Evolutionary conservation across 257 asterid species (phyloP).

Genomic region (Mentha longifolia): DNA sequence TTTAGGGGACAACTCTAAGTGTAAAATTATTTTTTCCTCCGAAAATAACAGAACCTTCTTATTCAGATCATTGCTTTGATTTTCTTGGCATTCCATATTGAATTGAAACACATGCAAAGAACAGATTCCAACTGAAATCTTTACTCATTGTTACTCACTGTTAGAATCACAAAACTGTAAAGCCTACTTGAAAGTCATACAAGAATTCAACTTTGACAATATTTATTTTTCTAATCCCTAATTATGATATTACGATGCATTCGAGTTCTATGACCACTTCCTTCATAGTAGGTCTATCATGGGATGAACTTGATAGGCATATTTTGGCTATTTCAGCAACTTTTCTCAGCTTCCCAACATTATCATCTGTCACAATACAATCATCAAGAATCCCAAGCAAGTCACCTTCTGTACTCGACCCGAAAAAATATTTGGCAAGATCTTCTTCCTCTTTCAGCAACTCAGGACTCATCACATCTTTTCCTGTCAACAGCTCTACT

Average conservation of each 20-base stretch:
- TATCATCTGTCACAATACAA: not conserved
- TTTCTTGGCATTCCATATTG: not conserved
- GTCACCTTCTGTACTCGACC: not conserved
- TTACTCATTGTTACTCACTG: not conserved
- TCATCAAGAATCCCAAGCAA: conserved; percentile 15
- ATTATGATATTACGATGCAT: not conserved
- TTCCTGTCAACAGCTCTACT: conserved; percentile 38
- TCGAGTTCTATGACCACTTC: not conserved
- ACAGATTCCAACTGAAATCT: not conserved
- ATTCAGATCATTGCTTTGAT: conserved; percentile 12
- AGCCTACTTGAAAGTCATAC: too few relatives aligned
- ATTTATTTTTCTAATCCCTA: not conserved
- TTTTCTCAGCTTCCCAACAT: not conserved
- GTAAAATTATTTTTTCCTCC: not conserved
- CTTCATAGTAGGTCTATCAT: not conserved
- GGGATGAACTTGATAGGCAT: not conserved
- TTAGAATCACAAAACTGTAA: too few relatives aligned
- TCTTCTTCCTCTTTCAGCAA: conserved; percentile 23
- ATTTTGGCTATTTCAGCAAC: not conserved
- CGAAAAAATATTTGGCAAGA: conserved; percentile 11
- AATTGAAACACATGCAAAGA: not conserved
- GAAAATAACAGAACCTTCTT: conserved; percentile 29
- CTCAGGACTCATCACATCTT: conserved; percentile 2
- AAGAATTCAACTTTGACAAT: not conserved
- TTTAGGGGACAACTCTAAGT: conserved; percentile 27